Conservation (phyloP, 179 eudicot genomes). For the Spinacia oleracea region DNA sequence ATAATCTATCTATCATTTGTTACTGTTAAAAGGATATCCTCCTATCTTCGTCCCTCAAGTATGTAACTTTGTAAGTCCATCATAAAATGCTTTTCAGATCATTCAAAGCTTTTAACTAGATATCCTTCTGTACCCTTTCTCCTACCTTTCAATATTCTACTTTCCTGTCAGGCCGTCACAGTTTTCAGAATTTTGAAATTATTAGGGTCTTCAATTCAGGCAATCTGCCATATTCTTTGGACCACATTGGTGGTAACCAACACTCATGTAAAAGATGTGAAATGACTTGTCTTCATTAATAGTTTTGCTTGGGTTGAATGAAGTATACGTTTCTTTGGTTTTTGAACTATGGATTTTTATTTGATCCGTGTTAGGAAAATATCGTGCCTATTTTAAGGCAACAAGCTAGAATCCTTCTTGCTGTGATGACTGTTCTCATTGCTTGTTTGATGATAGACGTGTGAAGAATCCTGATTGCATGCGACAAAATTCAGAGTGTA, state of each 20-base stretch:
- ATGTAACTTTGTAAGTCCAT: neutral
- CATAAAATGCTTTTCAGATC: neutral
- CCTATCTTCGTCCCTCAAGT: neutral
- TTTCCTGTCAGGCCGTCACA: neutral
- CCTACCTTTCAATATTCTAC: neutral
- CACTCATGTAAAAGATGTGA: constrained; percentile 4
- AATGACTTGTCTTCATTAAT: neutral
- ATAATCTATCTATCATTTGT: neutral
- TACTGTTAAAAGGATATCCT: neutral
- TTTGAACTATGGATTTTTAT: neutral
- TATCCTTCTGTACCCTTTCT: neutral
- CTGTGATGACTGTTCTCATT: neutral
- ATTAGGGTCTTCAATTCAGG: neutral
- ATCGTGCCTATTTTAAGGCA: neutral
- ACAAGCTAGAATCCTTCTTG: neutral
- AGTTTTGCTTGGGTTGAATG: too few relatives aligned
- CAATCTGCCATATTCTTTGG: neutral
- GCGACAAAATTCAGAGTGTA: neutral
- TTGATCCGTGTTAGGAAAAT: neutral
- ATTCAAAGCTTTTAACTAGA: neutral
- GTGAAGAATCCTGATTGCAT: neutral
- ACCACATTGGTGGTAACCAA: constrained; percentile 5
- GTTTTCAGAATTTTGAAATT: neutral
- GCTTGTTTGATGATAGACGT: neutral
- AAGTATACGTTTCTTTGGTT: too few relatives aligned